These are phyloP conservation scores for Calendula officinalis DNA, from an alignment of 129 eudicot species.

Conservation along the genomic window DNA sequence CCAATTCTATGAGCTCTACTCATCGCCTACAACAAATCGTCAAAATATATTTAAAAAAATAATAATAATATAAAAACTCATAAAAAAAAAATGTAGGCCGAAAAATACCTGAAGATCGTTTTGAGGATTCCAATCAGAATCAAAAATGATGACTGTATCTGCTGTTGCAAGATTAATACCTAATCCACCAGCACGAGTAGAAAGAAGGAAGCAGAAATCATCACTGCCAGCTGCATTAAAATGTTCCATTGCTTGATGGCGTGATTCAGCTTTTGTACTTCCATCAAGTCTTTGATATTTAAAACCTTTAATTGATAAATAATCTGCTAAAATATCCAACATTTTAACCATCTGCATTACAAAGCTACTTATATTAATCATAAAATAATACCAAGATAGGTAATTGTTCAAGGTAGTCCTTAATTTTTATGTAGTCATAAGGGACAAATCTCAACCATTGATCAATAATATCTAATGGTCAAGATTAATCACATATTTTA, in stretches of 20 bases:
- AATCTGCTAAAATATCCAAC: constrained; percentile 94
- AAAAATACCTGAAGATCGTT: constrained; percentile 97
- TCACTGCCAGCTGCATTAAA: constrained; percentile 99
- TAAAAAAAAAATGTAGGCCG: background rate
- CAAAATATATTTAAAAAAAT: too few relatives aligned
- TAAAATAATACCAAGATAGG: too few relatives aligned
- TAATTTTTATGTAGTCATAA: too few relatives aligned
- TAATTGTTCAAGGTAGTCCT: too few relatives aligned
- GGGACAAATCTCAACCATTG: too few relatives aligned
- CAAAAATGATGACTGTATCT: constrained; percentile 97
- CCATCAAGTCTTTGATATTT: constrained; percentile 98
- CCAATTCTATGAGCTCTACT: constrained; percentile 99
- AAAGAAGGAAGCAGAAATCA: constrained; percentile 98
- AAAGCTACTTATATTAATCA: too few relatives aligned
- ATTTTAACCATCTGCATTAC: constrained; percentile 89
- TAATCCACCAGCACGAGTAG: constrained; percentile 99
- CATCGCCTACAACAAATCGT: constrained; percentile 70
- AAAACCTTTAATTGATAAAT: constrained; percentile 89
- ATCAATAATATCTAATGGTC: too few relatives aligned
- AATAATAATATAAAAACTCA: background rate
- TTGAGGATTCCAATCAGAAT: constrained; percentile 99
- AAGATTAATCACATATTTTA: too few relatives aligned
- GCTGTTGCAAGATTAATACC: constrained; percentile 99
- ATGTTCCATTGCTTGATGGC: constrained; percentile 99
- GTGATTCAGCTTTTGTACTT: constrained; percentile 90